Base-by-base conservation (phyloP, 2,329 filamentous ascomycete genomes). In the Xylariaceae sp. region DNA sequence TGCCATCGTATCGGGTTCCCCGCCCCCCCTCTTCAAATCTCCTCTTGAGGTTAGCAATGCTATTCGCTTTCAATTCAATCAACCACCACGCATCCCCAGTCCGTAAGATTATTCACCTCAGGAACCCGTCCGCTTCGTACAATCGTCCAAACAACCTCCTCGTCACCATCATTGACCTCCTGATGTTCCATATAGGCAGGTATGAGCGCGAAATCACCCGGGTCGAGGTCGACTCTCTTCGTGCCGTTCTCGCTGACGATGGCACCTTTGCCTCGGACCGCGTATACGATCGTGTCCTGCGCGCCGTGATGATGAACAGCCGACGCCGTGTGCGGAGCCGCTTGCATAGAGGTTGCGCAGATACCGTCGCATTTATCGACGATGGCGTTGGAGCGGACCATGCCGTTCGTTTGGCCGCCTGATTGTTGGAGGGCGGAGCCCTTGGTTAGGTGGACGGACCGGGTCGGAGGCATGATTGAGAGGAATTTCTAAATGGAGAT, bases 161-260 rank as follows among this genome's bases (percentile, higher is more conserved):
- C 75, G 55, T 80, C 77, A 9, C 74, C 72, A 42, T 81, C 76
- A 58, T 83, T 81, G 47, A 80, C 73, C 64, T 81, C 79, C 64
- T 80, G 77, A 62, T 81, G 79, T 63, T 81, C 77, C 48, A 73
- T 70, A 57, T 68, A 79, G 2, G 77, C 76, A 2, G 79, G 79
- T 41, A 81, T 80, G 27, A 80, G 66, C 0, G 77, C 77, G 62
- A 75, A 81, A 62, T 81, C 79, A 0, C 79, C 78, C 0, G 76
- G 74, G 26, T 64, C 66, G 8, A 83, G 67, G n/a, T 74, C 67
- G 49, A 77, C 71, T 43, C 73, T 71, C 58, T 74, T 75, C 32
- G 67, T 68, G 26, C 77, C 78, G 11, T 73, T 71, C 19, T 77
- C 74, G 49, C 72, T 76, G 29, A 81, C 73, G n/a, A 81, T 71